Base-by-base conservation (phyloP, 768 basidiomycete species). In the Amanita subjunquillea region DNA sequence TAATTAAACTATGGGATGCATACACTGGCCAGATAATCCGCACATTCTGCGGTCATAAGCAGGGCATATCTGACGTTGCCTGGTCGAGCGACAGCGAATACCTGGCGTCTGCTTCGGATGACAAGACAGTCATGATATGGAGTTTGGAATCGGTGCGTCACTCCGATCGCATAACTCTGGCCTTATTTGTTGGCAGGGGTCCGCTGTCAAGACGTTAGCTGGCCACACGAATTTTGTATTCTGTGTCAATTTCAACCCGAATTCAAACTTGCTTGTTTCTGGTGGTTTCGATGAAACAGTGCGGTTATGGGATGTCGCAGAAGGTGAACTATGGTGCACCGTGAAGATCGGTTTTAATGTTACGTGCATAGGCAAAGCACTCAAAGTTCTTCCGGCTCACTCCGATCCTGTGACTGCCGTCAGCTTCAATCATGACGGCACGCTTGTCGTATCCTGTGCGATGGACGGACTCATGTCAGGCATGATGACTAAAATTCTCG, bases 221-320 rank as follows among this genome's bases (percentile, higher is more conserved):
- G 89, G 90, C 0, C 95, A 99, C 62, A 93, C 93, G 8, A 93
- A 89, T 61, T 91, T 91, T 54, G 92, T 98, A 1, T 93, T 96
- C 61, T 94, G 92, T 57, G 76, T 97, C 20, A 88, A 91, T 61
- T 98, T 86, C 67, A 93, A 89, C 59, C 93, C 91, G 1, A 79
- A 83, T 62, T 88, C 89, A 0, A 94, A 92, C 65, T 70, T 99
- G 32, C 72, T 98, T 50, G 96, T 89, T 13, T 94, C 91, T 20
- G 96, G 96, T 29, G 88, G 89, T 1, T 94, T 88, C 61, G 96
- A 99, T 60, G 96, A 99, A 72, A 92, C 88, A 13, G 89, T 98
- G 15, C 80, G 91, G 45, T 77, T 98, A n/a, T 98, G 95, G 95
- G 94, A 99, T 65, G 84, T 95, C 25, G 83, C 88, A 23, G 74